phyloP scores from a whole-genome alignment of 805 yeast genomes.

The Wickerhamiella allomyrinae region DNA sequence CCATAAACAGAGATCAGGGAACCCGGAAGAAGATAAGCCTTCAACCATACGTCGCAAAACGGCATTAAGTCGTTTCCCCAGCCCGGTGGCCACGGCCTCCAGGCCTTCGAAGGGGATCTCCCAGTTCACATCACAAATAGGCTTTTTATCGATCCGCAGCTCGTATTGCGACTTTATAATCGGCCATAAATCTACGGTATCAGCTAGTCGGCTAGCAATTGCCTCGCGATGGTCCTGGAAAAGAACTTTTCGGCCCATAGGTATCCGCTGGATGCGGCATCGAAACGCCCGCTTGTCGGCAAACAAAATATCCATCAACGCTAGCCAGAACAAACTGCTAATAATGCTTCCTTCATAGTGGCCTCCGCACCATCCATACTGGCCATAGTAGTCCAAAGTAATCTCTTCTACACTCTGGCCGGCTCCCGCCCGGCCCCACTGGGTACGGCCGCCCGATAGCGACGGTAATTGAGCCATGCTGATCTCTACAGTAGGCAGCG shows the following conservation, averaged over 20 bases:
- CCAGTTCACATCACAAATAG: slow-evolving; percentile 24
- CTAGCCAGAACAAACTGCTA: slow-evolving; percentile 19
- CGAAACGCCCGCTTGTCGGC: slow-evolving; percentile 19
- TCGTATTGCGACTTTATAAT: not conserved
- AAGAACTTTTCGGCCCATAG: slow-evolving; percentile 20
- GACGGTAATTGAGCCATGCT: not conserved
- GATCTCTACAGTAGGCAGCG: not conserved
- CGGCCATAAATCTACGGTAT: slow-evolving; percentile 9
- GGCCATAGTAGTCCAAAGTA: slow-evolving; percentile 21
- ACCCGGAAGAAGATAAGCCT: slow-evolving; percentile 20
- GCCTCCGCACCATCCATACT: slow-evolving; percentile 23
- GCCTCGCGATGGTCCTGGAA: slow-evolving; percentile 15
- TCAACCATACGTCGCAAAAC: slow-evolving; percentile 11
- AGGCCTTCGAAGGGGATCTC: slow-evolving; percentile 9
- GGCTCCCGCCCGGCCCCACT: slow-evolving; percentile 9
- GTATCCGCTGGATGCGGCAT: slow-evolving; percentile 23
- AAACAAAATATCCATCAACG: slow-evolving; percentile 24
- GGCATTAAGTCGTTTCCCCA: slow-evolving; percentile 5
- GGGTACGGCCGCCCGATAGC: slow-evolving; percentile 5
- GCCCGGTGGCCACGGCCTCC: slow-evolving; percentile 7
- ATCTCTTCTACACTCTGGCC: slow-evolving; percentile 22
- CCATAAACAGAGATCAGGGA: slow-evolving; percentile 28
- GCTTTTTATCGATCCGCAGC: slow-evolving; percentile 9
- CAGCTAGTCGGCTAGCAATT: slow-evolving; percentile 18
- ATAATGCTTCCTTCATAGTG: slow-evolving; percentile 26